phyloP scores from a whole-genome alignment of 306 rosid species.

The Senna tora region DNA sequence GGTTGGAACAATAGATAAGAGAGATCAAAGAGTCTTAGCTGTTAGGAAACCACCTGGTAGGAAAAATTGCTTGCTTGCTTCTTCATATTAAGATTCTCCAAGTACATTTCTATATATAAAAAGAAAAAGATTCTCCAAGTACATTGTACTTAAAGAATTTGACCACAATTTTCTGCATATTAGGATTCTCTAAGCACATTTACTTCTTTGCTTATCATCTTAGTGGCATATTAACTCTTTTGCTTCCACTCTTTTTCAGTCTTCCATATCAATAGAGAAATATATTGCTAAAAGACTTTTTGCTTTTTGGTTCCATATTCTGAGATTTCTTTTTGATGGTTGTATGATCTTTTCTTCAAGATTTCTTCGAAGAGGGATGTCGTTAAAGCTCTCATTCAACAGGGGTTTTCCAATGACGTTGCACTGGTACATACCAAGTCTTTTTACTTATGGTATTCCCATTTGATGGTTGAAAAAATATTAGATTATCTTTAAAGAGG shows the following conservation, averaged over 20 bases:
- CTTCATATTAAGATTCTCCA: too few relatives aligned
- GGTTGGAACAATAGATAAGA: not conserved
- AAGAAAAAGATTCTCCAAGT: too few relatives aligned
- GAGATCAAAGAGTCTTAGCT: too few relatives aligned
- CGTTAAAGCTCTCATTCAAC: constrained; percentile 61
- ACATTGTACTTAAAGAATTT: too few relatives aligned
- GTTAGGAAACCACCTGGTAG: too few relatives aligned
- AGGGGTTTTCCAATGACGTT: constrained; percentile 87
- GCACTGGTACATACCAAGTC: constrained; percentile 67
- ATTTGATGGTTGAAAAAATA: constrained; percentile 21
- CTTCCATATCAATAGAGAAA: not conserved
- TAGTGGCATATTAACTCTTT: constrained; percentile 10
- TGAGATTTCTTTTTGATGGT: constrained; percentile 26
- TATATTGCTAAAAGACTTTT: constrained; percentile 9
- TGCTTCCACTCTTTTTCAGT: not conserved
- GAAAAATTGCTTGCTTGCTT: too few relatives aligned
- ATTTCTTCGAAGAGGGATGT: constrained; percentile 76
- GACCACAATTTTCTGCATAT: not conserved
- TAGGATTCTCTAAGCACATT: not conserved
- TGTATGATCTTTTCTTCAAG: constrained; percentile 40
- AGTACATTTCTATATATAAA: too few relatives aligned
- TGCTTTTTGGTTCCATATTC: constrained; percentile 10
- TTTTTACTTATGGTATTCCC: not conserved
- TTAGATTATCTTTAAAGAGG: constrained; percentile 19
- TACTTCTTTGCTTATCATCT: constrained; percentile 11